Base-by-base conservation (phyloP, 371 early-diverging fungal species). In the Apophysomyces ossiformis region DNA sequence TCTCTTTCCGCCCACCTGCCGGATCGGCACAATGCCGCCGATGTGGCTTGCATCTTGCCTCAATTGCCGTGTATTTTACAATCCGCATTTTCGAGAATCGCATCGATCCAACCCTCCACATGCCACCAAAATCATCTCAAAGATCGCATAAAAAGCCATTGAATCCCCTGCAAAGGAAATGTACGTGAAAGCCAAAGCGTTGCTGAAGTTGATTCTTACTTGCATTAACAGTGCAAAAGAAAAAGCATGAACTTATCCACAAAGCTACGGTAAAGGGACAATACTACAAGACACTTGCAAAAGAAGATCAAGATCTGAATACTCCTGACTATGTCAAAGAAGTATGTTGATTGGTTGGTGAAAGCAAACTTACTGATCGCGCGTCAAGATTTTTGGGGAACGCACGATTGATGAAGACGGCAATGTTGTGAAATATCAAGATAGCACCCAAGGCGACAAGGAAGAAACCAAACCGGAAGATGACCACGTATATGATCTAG, bases 181-280 rank as follows among this genome's bases (percentile, higher is more conserved):
- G 54, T 50, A 50, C 9, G 54, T 50, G 21, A 50, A 50, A 8
- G n/a, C 7, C 9, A 11, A 21, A 9, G 21, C 5, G 9, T 50
- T 50, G 21, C 21, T 7, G n/a, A 4, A 18, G 6, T 13, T 13
- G 46, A 50, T 50, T 50, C 54, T 50, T 26, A 50, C 32, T 50
- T 21, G 16, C 21, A 8, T 26, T 50, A 5, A 47, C 70, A 87
- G 87, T 82, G 57, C 75, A 76, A 67, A 86, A 88, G 60, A 67
- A 78, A 65, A 88, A 88, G 59, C 70, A 80, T 5, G 83, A 88
- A 8, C 68, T 86, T 39, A 84, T 88, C 44, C 88, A 88, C 63
- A 88, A 88, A 67, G 84, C 86, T 15, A 76, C 77, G 54, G 85
- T 88, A 43, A 88, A 88, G 67, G 82, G 84, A 60, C 79, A 83